Conservation (phyloP, 768 basidiomycete species). For the Mycena vitilis region DNA sequence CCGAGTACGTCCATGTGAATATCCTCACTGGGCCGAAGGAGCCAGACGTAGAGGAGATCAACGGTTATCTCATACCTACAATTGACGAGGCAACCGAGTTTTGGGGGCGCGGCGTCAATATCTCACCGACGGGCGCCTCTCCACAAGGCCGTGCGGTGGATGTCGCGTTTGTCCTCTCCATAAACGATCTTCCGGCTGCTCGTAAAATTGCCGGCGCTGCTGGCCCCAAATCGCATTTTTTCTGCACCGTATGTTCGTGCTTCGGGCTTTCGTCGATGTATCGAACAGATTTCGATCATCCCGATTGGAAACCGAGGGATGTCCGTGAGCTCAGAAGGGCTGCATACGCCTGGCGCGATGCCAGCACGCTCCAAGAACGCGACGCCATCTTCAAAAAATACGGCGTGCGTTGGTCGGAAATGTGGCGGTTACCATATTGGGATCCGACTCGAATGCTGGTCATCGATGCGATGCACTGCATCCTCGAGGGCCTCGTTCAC, state of each 20-base stretch:
- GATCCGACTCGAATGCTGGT: slow-evolving; percentile 45
- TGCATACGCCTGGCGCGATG: slow-evolving; percentile 40
- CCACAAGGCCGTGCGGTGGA: slow-evolving; percentile 10
- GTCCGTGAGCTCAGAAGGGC: slow-evolving; percentile 17
- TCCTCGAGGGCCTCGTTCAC: slow-evolving; percentile 41
- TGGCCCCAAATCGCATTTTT: slow-evolving; percentile 37
- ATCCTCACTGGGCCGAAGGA: slow-evolving; percentile 47
- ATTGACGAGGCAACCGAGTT: slow-evolving; percentile 41
- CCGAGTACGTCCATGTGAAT: slow-evolving; percentile 48
- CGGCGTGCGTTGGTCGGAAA: slow-evolving; percentile 44
- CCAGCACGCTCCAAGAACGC: slow-evolving; percentile 26
- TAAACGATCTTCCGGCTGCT: slow-evolving; percentile 47
- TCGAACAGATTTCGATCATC: slow-evolving; percentile 30
- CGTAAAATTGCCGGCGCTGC: slow-evolving; percentile 44
- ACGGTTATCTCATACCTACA: slow-evolving; percentile 45
- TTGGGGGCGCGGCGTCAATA: slow-evolving; percentile 37
- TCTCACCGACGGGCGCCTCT: slow-evolving; percentile 36
- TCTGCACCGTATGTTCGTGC: slow-evolving; percentile 47
- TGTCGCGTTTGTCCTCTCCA: slow-evolving; percentile 30
- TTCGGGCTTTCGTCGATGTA: slow-evolving; percentile 18
- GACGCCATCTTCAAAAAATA: slow-evolving; percentile 35
- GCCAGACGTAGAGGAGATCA: slow-evolving; percentile 42
- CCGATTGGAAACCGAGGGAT: slow-evolving; percentile 35
- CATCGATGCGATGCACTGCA: slow-evolving; percentile 52
- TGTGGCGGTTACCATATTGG: slow-evolving; percentile 51